Evolutionary conservation across 108 stramenopile species (phyloP), one percentile per base, ranked within the genome.

Genomic region (Phaeodactylum tricornutum): DNA sequence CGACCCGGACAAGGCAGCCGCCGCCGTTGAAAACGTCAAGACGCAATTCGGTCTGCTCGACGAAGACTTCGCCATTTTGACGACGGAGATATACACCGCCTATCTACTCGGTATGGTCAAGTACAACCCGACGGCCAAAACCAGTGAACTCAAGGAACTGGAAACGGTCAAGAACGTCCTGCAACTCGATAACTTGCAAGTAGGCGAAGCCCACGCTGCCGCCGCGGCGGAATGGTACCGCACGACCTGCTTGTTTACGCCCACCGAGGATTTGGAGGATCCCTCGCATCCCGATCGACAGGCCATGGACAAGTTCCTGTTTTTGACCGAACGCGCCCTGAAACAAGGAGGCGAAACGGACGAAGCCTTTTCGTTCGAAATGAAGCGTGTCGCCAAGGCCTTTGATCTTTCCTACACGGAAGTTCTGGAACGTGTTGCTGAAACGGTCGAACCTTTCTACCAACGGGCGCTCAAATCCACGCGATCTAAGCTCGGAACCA

Each of bases 71-170:
- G 61, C 51, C 20, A 48, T 43, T n/a, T 61, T 81, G 62, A 67
- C 62, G 11, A 57, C 72, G 22, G 62, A 79, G 9, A 66, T 90
- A 4, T 85, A 81, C 50, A 48, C 53, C 17, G 57, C 57, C 30
- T 90, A 86, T 54, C 41, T 90, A 7, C 50, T 72, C 23, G 88
- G 84, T 6, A 82, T 90, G 82, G 77, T 83, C 45, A 81, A 81
- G 53, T 60, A 47, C 40, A 55, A 76, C 23, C 57, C 53, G 27
- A 69, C 65, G 41, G 70, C 84, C 29, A 81, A 82, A 40, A 80
- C 74, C 23, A 54, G 64, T 36, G 88, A 90, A 51, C 35, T 80
- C 25, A 81, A 83, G 59, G 88, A 90, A 47, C 50, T 90, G 51
- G 53, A 53, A 22, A 45, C 53, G 15, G 42, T 90, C 17, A 65